These are phyloP conservation scores for Clavispora carvajalis DNA, from an alignment of 805 yeast genomes.

Conservation along the genomic window DNA sequence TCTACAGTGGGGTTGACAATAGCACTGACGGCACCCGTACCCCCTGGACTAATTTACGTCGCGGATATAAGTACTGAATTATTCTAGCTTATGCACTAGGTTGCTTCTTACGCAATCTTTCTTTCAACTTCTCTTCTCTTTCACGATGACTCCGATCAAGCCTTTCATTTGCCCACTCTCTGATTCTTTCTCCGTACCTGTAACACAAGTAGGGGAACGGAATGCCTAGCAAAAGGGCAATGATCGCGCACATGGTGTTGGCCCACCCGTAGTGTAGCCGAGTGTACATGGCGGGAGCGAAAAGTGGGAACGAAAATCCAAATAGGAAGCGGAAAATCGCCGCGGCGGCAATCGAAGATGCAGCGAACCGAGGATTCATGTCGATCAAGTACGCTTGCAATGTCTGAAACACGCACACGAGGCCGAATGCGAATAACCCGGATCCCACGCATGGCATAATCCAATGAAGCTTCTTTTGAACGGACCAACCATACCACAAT, in stretches of 20 bases:
- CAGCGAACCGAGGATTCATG: slow-evolving; percentile 34
- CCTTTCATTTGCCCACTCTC: slow-evolving; percentile 29
- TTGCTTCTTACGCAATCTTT: not conserved
- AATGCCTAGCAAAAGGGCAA: slow-evolving; percentile 29
- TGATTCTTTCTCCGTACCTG: slow-evolving; percentile 30
- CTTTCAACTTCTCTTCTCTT: slow-evolving; percentile 15
- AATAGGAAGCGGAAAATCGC: slow-evolving; percentile 36
- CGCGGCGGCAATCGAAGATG: slow-evolving; percentile 37
- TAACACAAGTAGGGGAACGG: slow-evolving; percentile 36
- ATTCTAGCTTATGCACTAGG: too few species aligned
- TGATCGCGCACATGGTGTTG: slow-evolving; percentile 33
- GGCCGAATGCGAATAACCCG: slow-evolving; percentile 32
- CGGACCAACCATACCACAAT: slow-evolving; percentile 40
- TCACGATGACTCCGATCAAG: slow-evolving; percentile 19
- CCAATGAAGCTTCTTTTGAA: slow-evolving; percentile 31
- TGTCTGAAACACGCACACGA: slow-evolving; percentile 34
- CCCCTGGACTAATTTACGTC: too few species aligned
- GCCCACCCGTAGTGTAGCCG: slow-evolving; percentile 37
- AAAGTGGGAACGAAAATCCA: slow-evolving; percentile 36
- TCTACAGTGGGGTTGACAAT: not conserved
- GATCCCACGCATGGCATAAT: slow-evolving; percentile 34
- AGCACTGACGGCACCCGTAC: too few species aligned
- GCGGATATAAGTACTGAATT: too few species aligned
- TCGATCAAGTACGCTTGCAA: slow-evolving; percentile 36
- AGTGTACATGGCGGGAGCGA: slow-evolving; percentile 33